These are phyloP conservation scores for Xerophyta viscosa DNA, from an alignment of 106 monocot genomes.

Conservation along the genomic window DNA sequence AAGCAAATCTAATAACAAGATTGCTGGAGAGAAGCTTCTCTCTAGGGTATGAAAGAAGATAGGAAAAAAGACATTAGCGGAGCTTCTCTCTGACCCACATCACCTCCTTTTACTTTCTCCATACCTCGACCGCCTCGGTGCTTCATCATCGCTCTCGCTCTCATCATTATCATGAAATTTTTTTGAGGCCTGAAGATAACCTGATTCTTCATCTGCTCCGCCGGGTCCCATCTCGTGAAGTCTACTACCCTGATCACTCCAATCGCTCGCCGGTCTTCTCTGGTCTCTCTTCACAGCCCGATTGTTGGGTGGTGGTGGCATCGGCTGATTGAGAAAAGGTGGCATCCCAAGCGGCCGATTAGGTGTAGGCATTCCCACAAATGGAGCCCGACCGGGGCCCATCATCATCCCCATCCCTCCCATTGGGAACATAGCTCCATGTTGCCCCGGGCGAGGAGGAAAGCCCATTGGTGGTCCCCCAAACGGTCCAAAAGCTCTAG, in stretches of 20 bases:
- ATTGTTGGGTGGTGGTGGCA: conserved; percentile 19
- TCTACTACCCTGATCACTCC: conserved; percentile 43
- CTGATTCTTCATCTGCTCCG: conserved; percentile 18
- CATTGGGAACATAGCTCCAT: conserved; percentile 49
- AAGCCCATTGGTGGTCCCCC: conserved; percentile 53
- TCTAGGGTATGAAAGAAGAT: too few relatives aligned
- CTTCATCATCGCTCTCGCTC: conserved; percentile 91
- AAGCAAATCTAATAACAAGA: too few relatives aligned
- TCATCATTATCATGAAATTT: too few relatives aligned
- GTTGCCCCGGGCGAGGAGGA: conserved; percentile 37
- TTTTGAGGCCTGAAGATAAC: conserved; percentile 24
- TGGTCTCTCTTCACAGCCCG: conserved; percentile 53
- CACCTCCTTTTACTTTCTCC: conserved; percentile 33
- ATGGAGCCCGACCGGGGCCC: conserved; percentile 48
- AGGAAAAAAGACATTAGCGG: too few relatives aligned
- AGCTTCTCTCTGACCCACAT: conserved; percentile 31
- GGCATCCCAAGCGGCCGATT: conserved; percentile 55
- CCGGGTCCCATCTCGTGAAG: conserved; percentile 24
- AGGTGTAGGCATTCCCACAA: conserved; percentile 48
- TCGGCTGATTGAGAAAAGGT: conserved; percentile 39
- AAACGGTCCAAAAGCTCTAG: conserved; percentile 60
- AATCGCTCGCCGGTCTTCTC: conserved; percentile 33
- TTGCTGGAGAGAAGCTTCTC: too few relatives aligned
- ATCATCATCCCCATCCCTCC: conserved; percentile 85
- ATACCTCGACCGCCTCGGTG: conserved; percentile 67